A percentile compares a stretch with the other conserved stretches of the same genome.
These are phyloP conservation scores for Kodamaea arcana DNA, from an alignment of 1,139 yeast genomes.

Conservation along the genomic window DNA sequence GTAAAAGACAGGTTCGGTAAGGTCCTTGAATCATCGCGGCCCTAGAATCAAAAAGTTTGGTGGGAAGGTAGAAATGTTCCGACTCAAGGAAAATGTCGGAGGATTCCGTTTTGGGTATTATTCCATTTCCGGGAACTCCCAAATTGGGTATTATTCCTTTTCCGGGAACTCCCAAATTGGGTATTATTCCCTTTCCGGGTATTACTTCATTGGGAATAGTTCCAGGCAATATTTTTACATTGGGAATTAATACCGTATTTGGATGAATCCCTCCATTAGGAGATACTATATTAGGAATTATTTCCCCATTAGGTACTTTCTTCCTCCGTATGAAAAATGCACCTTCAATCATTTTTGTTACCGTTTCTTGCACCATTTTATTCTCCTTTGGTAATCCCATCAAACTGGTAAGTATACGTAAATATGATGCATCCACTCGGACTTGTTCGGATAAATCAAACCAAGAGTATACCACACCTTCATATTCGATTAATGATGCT, in stretches of 20 bases:
- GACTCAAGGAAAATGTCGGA: constrained; percentile 25
- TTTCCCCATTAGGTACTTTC: not conserved
- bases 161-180: not conserved
- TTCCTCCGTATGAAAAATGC: constrained; percentile 23
- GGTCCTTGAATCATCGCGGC: constrained; percentile 39
- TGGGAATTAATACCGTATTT: not conserved
- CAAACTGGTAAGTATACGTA: constrained; percentile 18
- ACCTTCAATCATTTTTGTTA: constrained; percentile 38
- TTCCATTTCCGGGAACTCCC: not conserved
- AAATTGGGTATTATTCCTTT: not conserved
- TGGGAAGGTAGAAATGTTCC: constrained; percentile 26
- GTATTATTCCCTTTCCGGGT: constrained; percentile 4
- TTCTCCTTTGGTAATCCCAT: constrained; percentile 32
- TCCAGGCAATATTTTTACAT: not conserved
- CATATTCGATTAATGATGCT: not conserved
- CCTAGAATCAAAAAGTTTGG: constrained; percentile 28
- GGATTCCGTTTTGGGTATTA: constrained; percentile 6
- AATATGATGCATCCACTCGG: constrained; percentile 45
- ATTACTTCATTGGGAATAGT: too few relatives aligned
- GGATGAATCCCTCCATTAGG: too few relatives aligned
- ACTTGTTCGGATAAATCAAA: constrained; percentile 62
- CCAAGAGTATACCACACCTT: constrained; percentile 45
- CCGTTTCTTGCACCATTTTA: constrained; percentile 48
- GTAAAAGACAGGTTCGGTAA: constrained; percentile 21
- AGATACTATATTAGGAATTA: not conserved